Conservation (phyloP, 768 basidiomycete genomes). For the Kwoniella newhampshirensis region DNA sequence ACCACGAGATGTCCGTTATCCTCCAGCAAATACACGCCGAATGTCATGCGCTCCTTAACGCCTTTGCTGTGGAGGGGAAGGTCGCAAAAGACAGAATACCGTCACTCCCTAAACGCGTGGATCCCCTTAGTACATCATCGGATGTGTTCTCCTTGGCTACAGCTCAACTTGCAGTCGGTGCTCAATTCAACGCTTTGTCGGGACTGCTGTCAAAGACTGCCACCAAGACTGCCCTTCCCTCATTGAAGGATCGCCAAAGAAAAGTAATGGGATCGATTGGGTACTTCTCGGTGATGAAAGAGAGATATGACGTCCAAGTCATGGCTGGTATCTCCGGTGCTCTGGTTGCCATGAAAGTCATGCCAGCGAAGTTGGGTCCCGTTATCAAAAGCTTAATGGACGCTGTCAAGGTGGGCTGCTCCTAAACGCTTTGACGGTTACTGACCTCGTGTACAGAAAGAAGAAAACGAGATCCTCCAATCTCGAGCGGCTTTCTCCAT, state of each 20-base stretch:
- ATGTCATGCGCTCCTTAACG: slow-evolving; percentile 73
- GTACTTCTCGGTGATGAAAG: slow-evolving; percentile 76
- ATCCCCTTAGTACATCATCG: slow-evolving; percentile 65
- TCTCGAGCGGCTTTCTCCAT: slow-evolving; percentile 81
- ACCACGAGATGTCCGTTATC: slow-evolving; percentile 84
- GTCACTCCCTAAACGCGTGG: slow-evolving; percentile 70
- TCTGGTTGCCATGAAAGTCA: slow-evolving; percentile 77
- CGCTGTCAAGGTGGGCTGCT: slow-evolving; percentile 75
- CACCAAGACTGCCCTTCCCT: slow-evolving; percentile 71
- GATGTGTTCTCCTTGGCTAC: slow-evolving; percentile 76
- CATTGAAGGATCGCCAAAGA: slow-evolving; percentile 72
- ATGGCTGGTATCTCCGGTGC: slow-evolving; percentile 87
- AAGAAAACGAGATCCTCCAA: slow-evolving; percentile 85
- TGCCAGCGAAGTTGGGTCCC: slow-evolving; percentile 91
- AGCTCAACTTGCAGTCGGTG: slow-evolving; percentile 68
- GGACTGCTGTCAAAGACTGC: slow-evolving; percentile 67
- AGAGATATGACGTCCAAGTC: slow-evolving; percentile 80
- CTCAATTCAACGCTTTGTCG: slow-evolving; percentile 72
- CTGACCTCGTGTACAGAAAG: slow-evolving; percentile 52
- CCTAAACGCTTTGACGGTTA: slow-evolving; percentile 56
- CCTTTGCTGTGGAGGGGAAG: slow-evolving; percentile 84
- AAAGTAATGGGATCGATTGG: slow-evolving; percentile 71
- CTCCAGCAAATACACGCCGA: slow-evolving; percentile 77
- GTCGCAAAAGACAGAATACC: slow-evolving; percentile 77
- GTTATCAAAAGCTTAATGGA: slow-evolving; percentile 97